Evolutionary conservation across 106 monocot species (phyloP).

Genomic region (Agapanthus africanus): DNA sequence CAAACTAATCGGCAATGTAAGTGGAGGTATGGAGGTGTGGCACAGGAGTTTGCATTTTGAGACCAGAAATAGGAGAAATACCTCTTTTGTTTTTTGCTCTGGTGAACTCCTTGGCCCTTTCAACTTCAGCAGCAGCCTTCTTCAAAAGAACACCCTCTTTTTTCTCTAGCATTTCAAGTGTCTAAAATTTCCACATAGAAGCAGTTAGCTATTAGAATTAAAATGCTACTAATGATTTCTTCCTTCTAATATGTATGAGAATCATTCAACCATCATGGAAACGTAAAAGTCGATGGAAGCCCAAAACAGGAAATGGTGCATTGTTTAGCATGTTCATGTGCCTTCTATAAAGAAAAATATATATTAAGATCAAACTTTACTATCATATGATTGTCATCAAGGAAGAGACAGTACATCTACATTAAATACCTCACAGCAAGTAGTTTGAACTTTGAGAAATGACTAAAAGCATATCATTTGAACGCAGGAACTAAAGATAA

Average conservation of each 20-base stretch:
- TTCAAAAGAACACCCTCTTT: slow-evolving; percentile 60
- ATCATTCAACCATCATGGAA: neutral
- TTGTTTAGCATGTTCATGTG: no score
- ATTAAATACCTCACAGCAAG: no score
- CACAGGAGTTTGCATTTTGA: neutral
- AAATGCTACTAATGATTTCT: neutral
- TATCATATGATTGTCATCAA: no score
- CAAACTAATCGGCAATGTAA: neutral
- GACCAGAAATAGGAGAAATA: neutral
- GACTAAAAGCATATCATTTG: no score
- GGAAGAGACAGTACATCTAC: no score
- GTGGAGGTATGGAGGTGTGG: neutral
- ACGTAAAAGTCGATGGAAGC: neutral
- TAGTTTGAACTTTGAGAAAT: no score
- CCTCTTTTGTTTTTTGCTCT: slow-evolving; percentile 74
- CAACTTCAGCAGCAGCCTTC: slow-evolving; percentile 52
- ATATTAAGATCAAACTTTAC: no score
- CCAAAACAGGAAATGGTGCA: neutral
- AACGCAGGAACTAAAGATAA: no score
- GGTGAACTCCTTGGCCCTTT: slow-evolving; percentile 66
- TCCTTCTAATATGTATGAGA: neutral
- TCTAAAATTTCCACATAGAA: slow-evolving; percentile 19
- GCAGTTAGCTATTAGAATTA: neutral
- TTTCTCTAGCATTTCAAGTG: slow-evolving; percentile 71
- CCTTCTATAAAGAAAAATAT: no score